A percentile compares a stretch with the other conserved stretches of the same genome.
Conservation (phyloP, 179 eudicot genomes). For the Silene vulgaris region DNA sequence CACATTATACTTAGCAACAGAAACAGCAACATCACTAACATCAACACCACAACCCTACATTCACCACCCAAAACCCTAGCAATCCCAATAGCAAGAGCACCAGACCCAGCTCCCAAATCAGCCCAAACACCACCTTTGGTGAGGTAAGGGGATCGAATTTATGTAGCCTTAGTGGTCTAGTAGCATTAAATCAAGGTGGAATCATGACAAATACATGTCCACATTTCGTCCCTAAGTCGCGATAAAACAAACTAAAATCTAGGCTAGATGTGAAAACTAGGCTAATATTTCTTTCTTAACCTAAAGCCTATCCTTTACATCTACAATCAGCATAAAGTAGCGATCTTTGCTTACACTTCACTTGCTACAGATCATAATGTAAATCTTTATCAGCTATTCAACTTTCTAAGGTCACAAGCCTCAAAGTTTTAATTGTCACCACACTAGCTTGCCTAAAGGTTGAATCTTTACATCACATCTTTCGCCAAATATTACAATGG, state of each 20-base stretch:
- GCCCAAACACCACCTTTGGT: conserved; percentile 43
- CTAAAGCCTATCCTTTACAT: not conserved
- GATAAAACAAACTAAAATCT: too few relatives aligned
- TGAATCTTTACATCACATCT: not conserved
- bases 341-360: not conserved
- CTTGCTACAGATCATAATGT: not conserved
- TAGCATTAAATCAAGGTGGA: too few relatives aligned
- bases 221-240: too few relatives aligned
- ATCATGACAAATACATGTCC: too few relatives aligned
- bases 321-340: not conserved
- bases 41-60: conserved; percentile 72
- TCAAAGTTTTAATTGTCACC: too few relatives aligned
- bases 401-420: not conserved
- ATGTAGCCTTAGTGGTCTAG: too few relatives aligned
- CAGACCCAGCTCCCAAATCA: conserved; percentile 96
- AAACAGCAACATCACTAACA: conserved; percentile 64
- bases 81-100: conserved; percentile 85
- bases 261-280: not conserved
- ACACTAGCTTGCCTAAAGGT: not conserved
- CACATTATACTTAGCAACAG: conserved; percentile 69
- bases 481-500: not conserved
- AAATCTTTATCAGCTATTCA: not conserved
- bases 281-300: not conserved
- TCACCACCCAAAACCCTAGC: conserved; percentile 53
- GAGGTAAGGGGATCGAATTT: too few relatives aligned